phyloP scores from a whole-genome alignment of 2,329 filamentous ascomycete species.

The Fusarium sacchari region DNA sequence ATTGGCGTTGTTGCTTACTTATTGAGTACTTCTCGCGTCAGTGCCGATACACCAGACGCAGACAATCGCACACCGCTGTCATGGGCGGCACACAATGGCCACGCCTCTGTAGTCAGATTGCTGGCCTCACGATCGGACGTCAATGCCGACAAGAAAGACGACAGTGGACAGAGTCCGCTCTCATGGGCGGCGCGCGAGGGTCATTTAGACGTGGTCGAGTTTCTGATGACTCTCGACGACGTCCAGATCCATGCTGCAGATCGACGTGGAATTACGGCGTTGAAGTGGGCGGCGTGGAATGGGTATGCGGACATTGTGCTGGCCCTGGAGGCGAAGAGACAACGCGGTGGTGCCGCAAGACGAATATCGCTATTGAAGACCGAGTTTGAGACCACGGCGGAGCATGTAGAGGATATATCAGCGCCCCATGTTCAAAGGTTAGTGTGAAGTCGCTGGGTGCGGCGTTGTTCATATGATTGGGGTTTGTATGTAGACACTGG shows the following conservation, averaged over 20 bases:
- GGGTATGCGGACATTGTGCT: background rate
- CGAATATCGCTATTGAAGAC: background rate
- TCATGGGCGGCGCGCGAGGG: background rate
- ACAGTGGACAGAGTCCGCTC: background rate
- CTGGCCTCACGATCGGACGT: background rate
- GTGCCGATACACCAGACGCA: background rate
- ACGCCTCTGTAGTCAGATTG: background rate
- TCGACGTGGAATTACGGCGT: background rate
- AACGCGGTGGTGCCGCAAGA: background rate
- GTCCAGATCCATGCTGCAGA: background rate
- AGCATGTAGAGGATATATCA: background rate
- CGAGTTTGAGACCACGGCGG: background rate
- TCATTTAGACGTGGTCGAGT: background rate
- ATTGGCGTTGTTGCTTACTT: background rate
- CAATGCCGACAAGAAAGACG: background rate
- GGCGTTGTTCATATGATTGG: background rate
- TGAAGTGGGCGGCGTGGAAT: background rate
- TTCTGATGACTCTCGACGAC: background rate
- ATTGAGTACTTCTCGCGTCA: background rate
- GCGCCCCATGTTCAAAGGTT: background rate
- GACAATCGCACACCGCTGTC: background rate
- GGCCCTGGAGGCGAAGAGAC: background rate
- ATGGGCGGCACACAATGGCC: background rate
- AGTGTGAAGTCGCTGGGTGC: background rate
- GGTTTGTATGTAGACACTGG: background rate